Conservation (phyloP, 164 flowering plant species). For the Brasenia schreberi region DNA sequence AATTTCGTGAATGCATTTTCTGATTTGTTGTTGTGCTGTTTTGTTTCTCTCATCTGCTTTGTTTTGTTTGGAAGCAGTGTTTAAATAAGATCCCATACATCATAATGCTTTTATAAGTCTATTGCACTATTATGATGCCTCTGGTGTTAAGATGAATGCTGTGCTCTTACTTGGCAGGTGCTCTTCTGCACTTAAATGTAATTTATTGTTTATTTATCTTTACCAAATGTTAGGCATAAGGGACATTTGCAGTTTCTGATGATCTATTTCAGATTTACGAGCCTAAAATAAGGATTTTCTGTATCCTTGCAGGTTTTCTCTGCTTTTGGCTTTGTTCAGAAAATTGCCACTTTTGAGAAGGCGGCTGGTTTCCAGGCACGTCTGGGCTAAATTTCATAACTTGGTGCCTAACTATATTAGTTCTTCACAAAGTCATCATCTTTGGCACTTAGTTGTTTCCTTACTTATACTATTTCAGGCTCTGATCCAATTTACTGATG, state of each 20-base stretch:
- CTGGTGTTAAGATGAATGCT: conserved; percentile 3
- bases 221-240: background rate
- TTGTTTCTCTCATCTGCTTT: conserved; percentile 1
- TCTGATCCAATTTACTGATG: conserved; percentile 78
- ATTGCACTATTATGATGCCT: background rate
- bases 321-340: conserved; percentile 92
- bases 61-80: conserved; percentile 2
- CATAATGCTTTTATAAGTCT: conserved; percentile 1
- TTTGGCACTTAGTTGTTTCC: background rate
- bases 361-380: conserved; percentile 90
- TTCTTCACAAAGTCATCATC: too few relatives aligned
- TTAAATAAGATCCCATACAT: conserved; percentile 1
- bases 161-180: conserved; percentile 2
- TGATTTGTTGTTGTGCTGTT: background rate
- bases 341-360: conserved; percentile 91
- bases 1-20: too few relatives aligned
- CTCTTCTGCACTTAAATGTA: conserved; percentile 1
- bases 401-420: too few relatives aligned
- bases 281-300: background rate
- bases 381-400: too few relatives aligned
- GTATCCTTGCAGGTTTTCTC: conserved; percentile 66
- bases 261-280: too few relatives aligned
- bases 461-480: conserved; percentile 33
- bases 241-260: too few relatives aligned
- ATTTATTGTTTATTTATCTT: background rate